A percentile compares a stretch with the other conserved stretches of the same genome.
Evolutionary conservation across 768 basidiomycete species (phyloP).

Genomic region (Termitomyces sp.): DNA sequence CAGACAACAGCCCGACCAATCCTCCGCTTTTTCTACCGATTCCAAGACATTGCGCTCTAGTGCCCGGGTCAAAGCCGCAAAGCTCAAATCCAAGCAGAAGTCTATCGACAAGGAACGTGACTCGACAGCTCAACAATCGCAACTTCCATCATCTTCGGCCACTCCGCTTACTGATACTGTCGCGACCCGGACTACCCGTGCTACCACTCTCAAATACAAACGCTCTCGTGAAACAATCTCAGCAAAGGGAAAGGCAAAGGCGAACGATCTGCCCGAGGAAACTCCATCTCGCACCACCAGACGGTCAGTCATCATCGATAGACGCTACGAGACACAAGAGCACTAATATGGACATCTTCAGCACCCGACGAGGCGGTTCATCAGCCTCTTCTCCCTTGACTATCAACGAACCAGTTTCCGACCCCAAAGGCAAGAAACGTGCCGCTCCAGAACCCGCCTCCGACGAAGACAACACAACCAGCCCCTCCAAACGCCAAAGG

Average conservation of each 20-base stretch:
- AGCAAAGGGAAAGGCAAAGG: conserved; percentile 66
- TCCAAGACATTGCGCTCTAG: conserved; percentile 66
- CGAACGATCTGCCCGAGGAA: conserved; percentile 57
- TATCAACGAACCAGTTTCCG: conserved; percentile 75
- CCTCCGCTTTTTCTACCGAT: conserved; percentile 40
- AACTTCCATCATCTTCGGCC: conserved; percentile 27
- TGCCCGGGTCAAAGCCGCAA: conserved; percentile 73
- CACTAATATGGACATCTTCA: conserved; percentile 30
- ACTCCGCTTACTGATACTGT: conserved; percentile 30
- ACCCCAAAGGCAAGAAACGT: conserved; percentile 91
- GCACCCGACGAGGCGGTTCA: conserved; percentile 56
- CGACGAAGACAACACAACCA: conserved; percentile 59
- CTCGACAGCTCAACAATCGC: conserved; percentile 28
- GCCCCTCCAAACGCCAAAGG: conserved; percentile 58
- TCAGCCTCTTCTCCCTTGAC: conserved; percentile 41
- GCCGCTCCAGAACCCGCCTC: conserved; percentile 68
- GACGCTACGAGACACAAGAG: conserved; percentile 21
- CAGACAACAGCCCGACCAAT: conserved; percentile 40
- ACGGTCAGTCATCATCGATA: conserved; percentile 49
- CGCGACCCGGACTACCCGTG: conserved; percentile 40
- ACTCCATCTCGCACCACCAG: conserved; percentile 46
- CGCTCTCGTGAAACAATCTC: conserved; percentile 48
- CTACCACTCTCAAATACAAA: conserved; percentile 43
- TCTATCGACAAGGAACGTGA: conserved; percentile 54
- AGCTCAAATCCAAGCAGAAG: conserved; percentile 66